phyloP scores from a whole-genome alignment of 2,329 filamentous ascomycete genomes.

The Aspergillus neotritici region DNA sequence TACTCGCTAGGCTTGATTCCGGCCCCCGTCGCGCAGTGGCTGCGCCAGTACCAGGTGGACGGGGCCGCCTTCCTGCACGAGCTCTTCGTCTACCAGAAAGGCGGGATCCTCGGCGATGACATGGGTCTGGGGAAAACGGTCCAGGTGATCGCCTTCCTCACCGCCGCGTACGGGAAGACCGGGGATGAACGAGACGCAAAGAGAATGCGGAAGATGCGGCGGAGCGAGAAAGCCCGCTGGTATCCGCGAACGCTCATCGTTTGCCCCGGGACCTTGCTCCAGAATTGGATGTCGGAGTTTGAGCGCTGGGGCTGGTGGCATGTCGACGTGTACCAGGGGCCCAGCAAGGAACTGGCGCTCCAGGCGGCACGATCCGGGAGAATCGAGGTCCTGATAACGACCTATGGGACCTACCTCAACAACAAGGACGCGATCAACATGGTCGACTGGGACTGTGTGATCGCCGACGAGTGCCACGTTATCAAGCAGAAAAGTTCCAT shows the following conservation, averaged over 20 bases:
- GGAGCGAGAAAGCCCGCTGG: constrained; percentile 56
- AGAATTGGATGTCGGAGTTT: constrained; percentile 87
- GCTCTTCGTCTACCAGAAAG: constrained; percentile 84
- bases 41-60: constrained; percentile 84
- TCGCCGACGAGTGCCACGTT: constrained; percentile 89
- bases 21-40: constrained; percentile 80
- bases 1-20: constrained; percentile 78
- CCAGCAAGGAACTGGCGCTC: constrained; percentile 62
- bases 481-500: constrained; percentile 76
- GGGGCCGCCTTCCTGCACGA: constrained; percentile 82
- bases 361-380: constrained; percentile 68
- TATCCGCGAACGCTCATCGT: constrained; percentile 81
- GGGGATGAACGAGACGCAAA: constrained; percentile 80
- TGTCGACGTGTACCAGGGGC: constrained; percentile 74
- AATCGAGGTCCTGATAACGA: constrained; percentile 88
- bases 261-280: constrained; percentile 80
- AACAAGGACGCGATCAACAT: constrained; percentile 74
- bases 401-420: constrained; percentile 79
- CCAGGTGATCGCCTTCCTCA: constrained; percentile 88
- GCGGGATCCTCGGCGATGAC: constrained; percentile 87
- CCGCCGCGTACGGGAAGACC: constrained; percentile 88
- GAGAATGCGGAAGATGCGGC: constrained; percentile 78
- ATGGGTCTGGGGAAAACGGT: constrained; percentile 98
- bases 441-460: constrained; percentile 85
- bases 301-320: constrained; percentile 95